These are phyloP conservation scores for Cytospora paraplurivora DNA, from an alignment of 2,329 filamentous ascomycete genomes.

Conservation along the genomic window DNA sequence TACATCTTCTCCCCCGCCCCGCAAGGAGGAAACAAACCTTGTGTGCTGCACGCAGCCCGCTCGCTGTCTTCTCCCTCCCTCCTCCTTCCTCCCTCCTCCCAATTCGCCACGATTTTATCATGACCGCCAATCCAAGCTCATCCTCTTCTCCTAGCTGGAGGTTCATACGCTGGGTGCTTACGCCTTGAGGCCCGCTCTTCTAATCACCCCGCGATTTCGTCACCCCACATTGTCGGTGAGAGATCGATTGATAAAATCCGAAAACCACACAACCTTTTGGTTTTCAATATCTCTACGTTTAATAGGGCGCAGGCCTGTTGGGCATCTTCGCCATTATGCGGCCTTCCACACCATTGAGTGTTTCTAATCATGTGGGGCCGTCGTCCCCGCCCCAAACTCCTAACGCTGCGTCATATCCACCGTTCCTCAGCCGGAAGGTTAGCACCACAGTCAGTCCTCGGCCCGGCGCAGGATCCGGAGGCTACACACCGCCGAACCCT, in stretches of 20 bases:
- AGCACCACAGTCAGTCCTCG: conserved; percentile 28
- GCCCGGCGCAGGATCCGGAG: conserved; percentile 19
- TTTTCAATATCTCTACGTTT: conserved; percentile 24
- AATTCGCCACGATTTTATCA: conserved; percentile 44
- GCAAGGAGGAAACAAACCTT: conserved; percentile 16
- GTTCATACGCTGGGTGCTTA: conserved; percentile 47
- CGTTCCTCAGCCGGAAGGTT: conserved; percentile 36
- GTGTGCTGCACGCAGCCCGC: conserved; percentile 27
- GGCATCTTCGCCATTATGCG: conserved; percentile 36
- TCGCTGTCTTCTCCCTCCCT: background rate
- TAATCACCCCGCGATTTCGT: conserved; percentile 35
- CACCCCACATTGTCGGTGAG: conserved; percentile 36
- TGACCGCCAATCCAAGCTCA: conserved; percentile 47
- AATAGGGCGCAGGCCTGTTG: background rate
- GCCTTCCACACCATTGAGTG: conserved; percentile 41
- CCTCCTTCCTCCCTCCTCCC: conserved; percentile 9
- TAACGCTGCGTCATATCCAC: conserved; percentile 37
- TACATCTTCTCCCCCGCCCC: conserved; percentile 14
- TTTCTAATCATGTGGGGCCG: conserved; percentile 40
- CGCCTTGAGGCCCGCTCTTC: conserved; percentile 40
- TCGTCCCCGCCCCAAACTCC: conserved; percentile 49
- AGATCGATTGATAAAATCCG: conserved; percentile 33
- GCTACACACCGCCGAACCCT: conserved; percentile 27
- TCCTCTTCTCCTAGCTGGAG: conserved; percentile 49
- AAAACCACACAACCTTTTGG: conserved; percentile 18